A percentile compares a stretch with the other conserved stretches of the same genome.
These are phyloP conservation scores for Caryopteris hybrid DNA, from an alignment of 305 asterid genomes.

Conservation along the genomic window DNA sequence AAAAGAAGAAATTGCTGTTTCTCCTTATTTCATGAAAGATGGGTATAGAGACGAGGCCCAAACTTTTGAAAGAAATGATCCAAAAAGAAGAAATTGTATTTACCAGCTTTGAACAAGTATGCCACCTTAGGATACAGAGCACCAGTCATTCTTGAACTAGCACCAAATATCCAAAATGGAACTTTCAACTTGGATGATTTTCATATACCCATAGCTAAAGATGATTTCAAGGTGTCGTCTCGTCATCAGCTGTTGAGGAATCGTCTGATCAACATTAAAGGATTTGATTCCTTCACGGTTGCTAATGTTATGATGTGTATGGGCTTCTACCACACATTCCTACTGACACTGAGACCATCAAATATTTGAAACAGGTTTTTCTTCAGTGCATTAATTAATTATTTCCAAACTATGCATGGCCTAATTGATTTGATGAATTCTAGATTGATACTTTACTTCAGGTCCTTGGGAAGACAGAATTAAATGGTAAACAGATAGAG, in stretches of 20 bases:
- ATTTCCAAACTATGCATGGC: too few relatives aligned
- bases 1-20: too few relatives aligned
- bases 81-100: neutral
- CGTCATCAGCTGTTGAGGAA: neutral
- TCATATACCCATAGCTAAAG: neutral
- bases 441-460: neutral
- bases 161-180: slow-evolving; percentile 17
- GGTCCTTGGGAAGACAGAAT: slow-evolving; percentile 15
- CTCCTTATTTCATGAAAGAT: too few relatives aligned
- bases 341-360: slow-evolving; percentile 34
- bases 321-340: slow-evolving; percentile 32
- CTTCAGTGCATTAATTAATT: neutral
- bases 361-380: slow-evolving; percentile 30
- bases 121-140: slow-evolving; percentile 36
- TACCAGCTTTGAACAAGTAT: neutral
- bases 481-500: neutral
- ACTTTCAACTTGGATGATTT: slow-evolving; percentile 7
- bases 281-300: slow-evolving; percentile 32
- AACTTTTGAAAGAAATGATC: neutral
- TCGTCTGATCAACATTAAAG: slow-evolving; percentile 3
- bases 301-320: slow-evolving; percentile 43
- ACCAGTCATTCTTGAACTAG: slow-evolving; percentile 8
- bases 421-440: too few relatives aligned
- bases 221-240: neutral
- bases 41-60: too few relatives aligned